Percentiles rank a stretch among this genome's conserved stretches.
These are phyloP conservation scores for Brasenia schreberi DNA, from an alignment of 164 flowering plant genomes.

Conservation along the genomic window DNA sequence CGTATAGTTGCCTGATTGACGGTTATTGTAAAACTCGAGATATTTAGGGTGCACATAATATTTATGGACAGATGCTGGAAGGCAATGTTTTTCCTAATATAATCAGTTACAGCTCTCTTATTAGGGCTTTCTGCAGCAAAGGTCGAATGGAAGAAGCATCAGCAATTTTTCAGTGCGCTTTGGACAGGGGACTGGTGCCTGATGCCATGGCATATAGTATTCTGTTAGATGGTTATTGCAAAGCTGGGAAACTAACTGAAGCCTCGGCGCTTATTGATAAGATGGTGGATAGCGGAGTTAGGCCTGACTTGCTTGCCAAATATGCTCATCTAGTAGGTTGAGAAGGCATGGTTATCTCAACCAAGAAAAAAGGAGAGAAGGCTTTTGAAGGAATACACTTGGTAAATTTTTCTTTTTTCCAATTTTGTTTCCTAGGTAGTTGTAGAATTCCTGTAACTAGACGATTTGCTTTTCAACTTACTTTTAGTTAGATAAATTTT, in stretches of 20 bases:
- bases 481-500: too few relatives aligned
- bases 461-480: too few relatives aligned
- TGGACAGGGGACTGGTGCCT: constrained; percentile 22
- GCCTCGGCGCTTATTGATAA: constrained; percentile 23
- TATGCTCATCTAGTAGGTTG: too few relatives aligned
- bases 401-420: too few relatives aligned
- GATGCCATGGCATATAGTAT: constrained; percentile 45
- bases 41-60: constrained; percentile 20
- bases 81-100: constrained; percentile 27
- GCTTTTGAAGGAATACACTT: too few relatives aligned
- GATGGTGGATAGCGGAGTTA: constrained; percentile 27
- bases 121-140: constrained; percentile 39
- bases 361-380: too few relatives aligned
- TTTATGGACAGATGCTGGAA: constrained; percentile 31
- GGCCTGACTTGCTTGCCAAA: constrained; percentile 15
- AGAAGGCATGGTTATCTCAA: too few relatives aligned
- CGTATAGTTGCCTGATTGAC: constrained; percentile 39
- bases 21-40: constrained; percentile 27
- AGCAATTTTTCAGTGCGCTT: constrained; percentile 22
- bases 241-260: constrained; percentile 26
- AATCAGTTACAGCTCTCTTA: constrained; percentile 35
- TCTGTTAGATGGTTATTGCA: constrained; percentile 32
- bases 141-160: constrained; percentile 36
- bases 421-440: too few relatives aligned
- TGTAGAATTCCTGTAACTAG: too few relatives aligned